These are phyloP conservation scores for Ehretia macrophylla DNA, from an alignment of 257 asterid species.

Conservation along the genomic window DNA sequence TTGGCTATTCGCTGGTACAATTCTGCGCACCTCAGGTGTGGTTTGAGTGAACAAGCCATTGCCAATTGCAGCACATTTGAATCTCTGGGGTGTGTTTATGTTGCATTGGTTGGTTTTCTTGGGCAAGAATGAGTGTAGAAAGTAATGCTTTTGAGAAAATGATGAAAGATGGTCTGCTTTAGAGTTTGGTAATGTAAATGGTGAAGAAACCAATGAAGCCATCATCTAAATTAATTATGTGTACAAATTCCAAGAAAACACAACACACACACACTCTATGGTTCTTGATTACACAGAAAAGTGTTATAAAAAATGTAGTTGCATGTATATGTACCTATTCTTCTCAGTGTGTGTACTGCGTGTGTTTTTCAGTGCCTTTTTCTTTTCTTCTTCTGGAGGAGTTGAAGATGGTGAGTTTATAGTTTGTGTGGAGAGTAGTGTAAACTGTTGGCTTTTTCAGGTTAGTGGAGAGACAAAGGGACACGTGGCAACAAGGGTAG, in stretches of 20 bases:
- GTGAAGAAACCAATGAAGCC: slow-evolving; percentile 91
- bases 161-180: slow-evolving; percentile 56
- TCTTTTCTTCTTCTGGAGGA: slow-evolving; percentile 3
- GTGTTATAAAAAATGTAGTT: no score
- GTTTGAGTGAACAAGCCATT: slow-evolving; percentile 95
- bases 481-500: slow-evolving; percentile 60
- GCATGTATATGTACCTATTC: no score
- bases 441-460: slow-evolving; percentile 18
- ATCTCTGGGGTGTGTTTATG: slow-evolving; percentile 30
- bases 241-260: slow-evolving; percentile 8
- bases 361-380: slow-evolving; percentile 3
- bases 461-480: slow-evolving; percentile 55
- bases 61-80: slow-evolving; percentile 74
- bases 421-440: slow-evolving; percentile 21
- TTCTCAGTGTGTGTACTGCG: no score
- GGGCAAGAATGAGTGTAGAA: slow-evolving; percentile 88
- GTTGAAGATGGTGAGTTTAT: slow-evolving; percentile 18
- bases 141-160: slow-evolving; percentile 57
- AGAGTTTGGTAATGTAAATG: slow-evolving; percentile 59
- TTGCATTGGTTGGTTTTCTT: slow-evolving; percentile 37
- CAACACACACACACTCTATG: no score
- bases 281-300: no score
- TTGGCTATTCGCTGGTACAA: slow-evolving; percentile 55
- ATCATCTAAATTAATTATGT: slow-evolving; percentile 33
- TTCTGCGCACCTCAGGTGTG: slow-evolving; percentile 74